Evolutionary conservation across 345 rosid species (phyloP).

Genomic region (Eucalyptus virginea): DNA sequence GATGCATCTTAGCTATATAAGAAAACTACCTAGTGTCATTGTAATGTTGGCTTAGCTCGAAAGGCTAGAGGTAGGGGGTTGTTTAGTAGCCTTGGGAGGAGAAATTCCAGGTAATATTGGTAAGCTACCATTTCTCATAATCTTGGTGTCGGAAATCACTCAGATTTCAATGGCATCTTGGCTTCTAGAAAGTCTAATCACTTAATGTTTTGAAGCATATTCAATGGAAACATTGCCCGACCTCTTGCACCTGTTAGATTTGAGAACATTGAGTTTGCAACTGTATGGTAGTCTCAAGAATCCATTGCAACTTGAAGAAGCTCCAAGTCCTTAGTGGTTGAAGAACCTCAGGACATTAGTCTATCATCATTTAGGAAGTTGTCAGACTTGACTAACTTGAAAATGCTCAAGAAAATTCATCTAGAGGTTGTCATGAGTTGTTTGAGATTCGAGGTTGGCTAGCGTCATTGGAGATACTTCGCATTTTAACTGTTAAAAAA

Average conservation of each 20-base stretch:
- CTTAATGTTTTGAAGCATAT: background rate
- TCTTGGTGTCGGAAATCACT: background rate
- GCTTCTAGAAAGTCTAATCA: background rate
- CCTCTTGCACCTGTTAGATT: background rate
- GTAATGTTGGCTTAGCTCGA: background rate
- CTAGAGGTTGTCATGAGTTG: no score
- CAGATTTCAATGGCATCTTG: fast-evolving
- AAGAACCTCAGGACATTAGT: background rate
- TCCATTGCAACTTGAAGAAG: background rate
- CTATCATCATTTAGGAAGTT: no score
- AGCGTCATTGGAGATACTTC: no score
- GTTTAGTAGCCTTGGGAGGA: background rate
- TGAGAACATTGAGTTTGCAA: background rate
- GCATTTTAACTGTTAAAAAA: no score
- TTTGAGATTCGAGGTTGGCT: no score
- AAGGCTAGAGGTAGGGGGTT: fast-evolving
- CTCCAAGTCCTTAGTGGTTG: background rate
- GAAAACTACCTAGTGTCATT: no score
- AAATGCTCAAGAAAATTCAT: no score
- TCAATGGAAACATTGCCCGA: background rate
- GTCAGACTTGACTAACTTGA: no score
- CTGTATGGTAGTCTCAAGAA: no score
- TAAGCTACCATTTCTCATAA: background rate
- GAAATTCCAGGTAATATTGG: background rate
- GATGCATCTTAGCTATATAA: no score